Percentiles rank a stretch among this genome's conserved stretches.
These are phyloP conservation scores for Aurantiochytrium sp. DNA, from an alignment of 108 stramenopile genomes.

Conservation along the genomic window DNA sequence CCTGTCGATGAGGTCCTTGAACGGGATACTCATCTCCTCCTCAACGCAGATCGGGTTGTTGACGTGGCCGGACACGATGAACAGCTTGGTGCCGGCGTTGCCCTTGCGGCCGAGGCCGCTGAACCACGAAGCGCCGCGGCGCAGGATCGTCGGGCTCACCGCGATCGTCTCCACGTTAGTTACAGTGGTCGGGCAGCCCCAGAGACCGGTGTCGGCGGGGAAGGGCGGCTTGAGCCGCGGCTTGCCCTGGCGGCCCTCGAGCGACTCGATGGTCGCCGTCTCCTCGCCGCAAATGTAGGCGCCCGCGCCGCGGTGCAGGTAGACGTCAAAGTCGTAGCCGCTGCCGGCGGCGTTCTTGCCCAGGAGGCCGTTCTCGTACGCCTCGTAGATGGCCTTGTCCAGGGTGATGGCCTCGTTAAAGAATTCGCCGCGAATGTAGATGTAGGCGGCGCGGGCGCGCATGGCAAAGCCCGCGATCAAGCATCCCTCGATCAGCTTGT, in stretches of 20 bases:
- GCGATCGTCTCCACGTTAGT: constrained; percentile 99
- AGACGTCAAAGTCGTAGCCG: constrained; percentile 99
- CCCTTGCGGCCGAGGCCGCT: constrained; percentile 89
- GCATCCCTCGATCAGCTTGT: constrained; percentile 98
- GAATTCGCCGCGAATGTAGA: constrained; percentile 99
- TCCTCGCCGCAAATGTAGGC: constrained; percentile 99
- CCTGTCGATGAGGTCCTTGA: constrained; percentile 93
- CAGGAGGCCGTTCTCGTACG: constrained; percentile 84
- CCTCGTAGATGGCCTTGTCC: constrained; percentile 99
- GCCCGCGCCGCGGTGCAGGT: constrained; percentile 98
- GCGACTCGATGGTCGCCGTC: constrained; percentile 93
- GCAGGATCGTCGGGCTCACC: constrained; percentile 93
- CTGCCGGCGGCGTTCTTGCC: constrained; percentile 95
- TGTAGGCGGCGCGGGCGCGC: constrained; percentile 97
- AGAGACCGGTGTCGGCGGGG: constrained; percentile 95
- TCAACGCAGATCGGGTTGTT: constrained; percentile 98
- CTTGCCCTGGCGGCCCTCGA: constrained; percentile 92
- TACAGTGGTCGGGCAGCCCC: constrained; percentile 98
- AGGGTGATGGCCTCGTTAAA: constrained; percentile 98
- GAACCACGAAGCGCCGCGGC: constrained; percentile 95
- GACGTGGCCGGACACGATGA: constrained; percentile 97
- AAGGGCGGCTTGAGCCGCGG: constrained; percentile 99
- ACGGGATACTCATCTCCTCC: constrained; percentile 97
- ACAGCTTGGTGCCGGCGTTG: constrained; percentile 96
- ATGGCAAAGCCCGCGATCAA: constrained; percentile 96